A percentile compares a stretch with the other conserved stretches of the same genome.
These are phyloP conservation scores for Arthrinium puccinioides DNA, from an alignment of 2,329 filamentous ascomycete genomes.

Conservation along the genomic window DNA sequence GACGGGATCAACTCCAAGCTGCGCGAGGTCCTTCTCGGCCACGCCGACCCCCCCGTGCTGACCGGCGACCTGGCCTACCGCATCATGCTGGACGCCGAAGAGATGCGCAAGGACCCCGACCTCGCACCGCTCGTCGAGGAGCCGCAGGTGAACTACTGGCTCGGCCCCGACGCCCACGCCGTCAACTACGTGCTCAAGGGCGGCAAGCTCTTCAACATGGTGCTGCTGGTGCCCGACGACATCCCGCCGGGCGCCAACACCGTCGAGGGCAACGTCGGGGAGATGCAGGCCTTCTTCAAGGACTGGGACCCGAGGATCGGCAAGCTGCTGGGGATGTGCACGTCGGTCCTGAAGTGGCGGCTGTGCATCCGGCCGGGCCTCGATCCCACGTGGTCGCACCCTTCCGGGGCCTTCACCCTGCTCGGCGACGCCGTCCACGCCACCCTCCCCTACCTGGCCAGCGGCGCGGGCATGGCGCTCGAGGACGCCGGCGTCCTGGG, in stretches of 20 bases:
- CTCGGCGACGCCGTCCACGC: conserved; percentile 59
- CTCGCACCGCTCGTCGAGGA: conserved; percentile 34
- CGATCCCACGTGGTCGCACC: conserved; percentile 46
- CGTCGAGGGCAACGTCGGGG: conserved; percentile 20
- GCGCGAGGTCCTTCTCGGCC: conserved; percentile 34
- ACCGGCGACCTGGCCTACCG: conserved; percentile 45
- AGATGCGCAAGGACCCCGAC: conserved; percentile 38
- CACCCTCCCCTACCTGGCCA: conserved; percentile 54
- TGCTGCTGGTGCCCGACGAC: conserved; percentile 41
- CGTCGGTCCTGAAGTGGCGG: conserved; percentile 48
- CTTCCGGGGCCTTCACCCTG: conserved; percentile 47
- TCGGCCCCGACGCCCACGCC: conserved; percentile 42
- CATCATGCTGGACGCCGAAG: conserved; percentile 34
- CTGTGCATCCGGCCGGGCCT: conserved; percentile 19
- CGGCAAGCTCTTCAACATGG: conserved; percentile 42
- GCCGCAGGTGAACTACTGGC: conserved; percentile 44
- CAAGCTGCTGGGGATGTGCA: conserved; percentile 49
- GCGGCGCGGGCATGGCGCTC: conserved; percentile 50
- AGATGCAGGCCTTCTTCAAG: conserved; percentile 39
- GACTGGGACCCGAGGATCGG: conserved; percentile 51
- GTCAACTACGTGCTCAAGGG: conserved; percentile 44
- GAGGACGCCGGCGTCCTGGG: conserved; percentile 53
- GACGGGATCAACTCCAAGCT: conserved; percentile 39
- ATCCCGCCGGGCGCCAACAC: conserved; percentile 36
- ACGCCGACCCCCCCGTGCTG: conserved; percentile 34